Conservation (phyloP, 2,329 filamentous ascomycete species). For the Saccharata proteae region DNA sequence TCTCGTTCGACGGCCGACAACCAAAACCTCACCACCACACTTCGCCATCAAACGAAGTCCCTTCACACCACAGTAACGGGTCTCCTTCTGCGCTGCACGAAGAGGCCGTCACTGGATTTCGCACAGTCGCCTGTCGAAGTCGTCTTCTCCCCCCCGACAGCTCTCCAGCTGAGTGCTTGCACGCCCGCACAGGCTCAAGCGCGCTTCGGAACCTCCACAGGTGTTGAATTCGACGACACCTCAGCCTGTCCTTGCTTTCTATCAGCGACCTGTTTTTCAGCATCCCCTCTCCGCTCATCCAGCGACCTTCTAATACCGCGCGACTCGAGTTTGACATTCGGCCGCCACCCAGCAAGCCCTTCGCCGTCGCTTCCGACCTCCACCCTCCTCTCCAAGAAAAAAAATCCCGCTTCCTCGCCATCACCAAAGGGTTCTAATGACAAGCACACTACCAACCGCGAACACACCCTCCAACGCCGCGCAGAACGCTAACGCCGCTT, state of each 20-base stretch:
- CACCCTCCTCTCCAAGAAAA: conserved; percentile 3
- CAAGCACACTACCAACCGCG: conserved; percentile 44
- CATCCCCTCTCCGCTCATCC: conserved; percentile 9
- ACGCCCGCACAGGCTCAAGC: conserved; percentile 20
- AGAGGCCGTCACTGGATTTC: conserved; percentile 25
- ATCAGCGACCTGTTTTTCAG: conserved; percentile 3
- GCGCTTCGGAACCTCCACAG: conserved; percentile 12
- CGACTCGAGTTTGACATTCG: conserved; percentile 21
- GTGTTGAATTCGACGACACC: conserved; percentile 1
- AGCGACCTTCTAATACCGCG: conserved; percentile 12
- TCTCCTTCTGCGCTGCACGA: conserved; percentile 7
- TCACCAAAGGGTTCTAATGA: conserved; percentile 41
- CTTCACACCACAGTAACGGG: conserved; percentile 4
- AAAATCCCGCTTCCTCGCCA: conserved; percentile 10
- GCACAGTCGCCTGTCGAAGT: conserved; percentile 27
- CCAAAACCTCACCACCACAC: too few relatives aligned
- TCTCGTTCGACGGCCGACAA: too few relatives aligned
- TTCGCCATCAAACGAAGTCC: conserved; percentile 9
- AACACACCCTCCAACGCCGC: conserved; percentile 37
- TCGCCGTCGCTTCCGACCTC: conserved; percentile 5
- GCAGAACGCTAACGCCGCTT: conserved; percentile 34
- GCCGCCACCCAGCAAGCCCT: conserved; percentile 7
- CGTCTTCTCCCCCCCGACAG: conserved; percentile 10
- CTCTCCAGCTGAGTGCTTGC: conserved; percentile 4
- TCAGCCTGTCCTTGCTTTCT: conserved; percentile 6